Evolutionary conservation across 305 asterid species (phyloP), one percentile per base, ranked within the genome.

Genomic region (Vinca major): DNA sequence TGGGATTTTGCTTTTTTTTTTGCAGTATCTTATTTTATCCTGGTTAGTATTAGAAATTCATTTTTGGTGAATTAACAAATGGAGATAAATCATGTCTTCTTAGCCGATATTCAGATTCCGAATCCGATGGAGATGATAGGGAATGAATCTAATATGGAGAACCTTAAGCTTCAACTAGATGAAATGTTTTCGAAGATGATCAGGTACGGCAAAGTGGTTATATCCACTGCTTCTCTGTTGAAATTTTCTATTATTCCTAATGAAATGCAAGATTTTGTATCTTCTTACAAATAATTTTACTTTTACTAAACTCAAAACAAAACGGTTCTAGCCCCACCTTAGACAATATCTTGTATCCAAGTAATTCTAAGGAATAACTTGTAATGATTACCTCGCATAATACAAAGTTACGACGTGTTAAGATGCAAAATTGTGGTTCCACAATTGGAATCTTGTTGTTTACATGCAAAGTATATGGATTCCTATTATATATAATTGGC

Each of bases 81-180:
- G 96, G 92, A 86, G 63, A 80, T 75, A 33, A 58, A 69, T 70
- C 79, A 74, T 36, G 86, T 70, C 66, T 53, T 70, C 69, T 76
- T 66, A 66, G 77, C 72, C 17, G 85, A 74, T 49, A 67, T 52
- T 47, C 62, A 77, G 6, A 77, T 56, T 57, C 74, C 68, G 7
- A 77, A 74, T 70, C 78, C 75, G 16, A 71, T 64, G 55, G 88
- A 78, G 80, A 65, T 62, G 37, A 54, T 63, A 7, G 81, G 60
- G 36, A 62, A 71, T 64, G 75, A 33, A 55, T 73, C 81, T 58
- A 70, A 72, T 61, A 71, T 77, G 60, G 91, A 86, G 77, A 76
- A 79, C 78, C 55, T 84, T 70, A 81, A 82, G 75, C 80, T 67
- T 70, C 72, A 74, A 55, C 86, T 86, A 67, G 91, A 83, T 70